Evolutionary conservation across 257 asterid genomes (phyloP).

Genomic region (Nicotiana otophora): DNA sequence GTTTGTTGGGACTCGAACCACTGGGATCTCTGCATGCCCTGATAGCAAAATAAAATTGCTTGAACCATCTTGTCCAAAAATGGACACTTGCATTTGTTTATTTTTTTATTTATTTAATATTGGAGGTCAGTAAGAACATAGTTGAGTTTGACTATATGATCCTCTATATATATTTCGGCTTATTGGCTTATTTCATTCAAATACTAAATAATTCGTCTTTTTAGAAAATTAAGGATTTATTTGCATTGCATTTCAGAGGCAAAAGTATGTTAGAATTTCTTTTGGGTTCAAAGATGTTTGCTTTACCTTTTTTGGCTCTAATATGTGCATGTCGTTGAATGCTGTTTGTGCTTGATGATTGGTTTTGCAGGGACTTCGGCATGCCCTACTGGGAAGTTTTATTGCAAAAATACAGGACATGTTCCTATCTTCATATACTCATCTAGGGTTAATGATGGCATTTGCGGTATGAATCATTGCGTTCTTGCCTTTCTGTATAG

Average conservation of each 20-base stretch:
- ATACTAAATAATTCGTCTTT: not conserved
- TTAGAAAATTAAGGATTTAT: not conserved
- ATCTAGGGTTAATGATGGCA: slow-evolving; percentile 90
- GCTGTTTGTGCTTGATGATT: slow-evolving; percentile 10
- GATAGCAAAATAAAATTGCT: not conserved
- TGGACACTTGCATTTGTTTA: not conserved
- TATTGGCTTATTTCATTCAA: not conserved
- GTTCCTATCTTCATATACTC: slow-evolving; percentile 57
- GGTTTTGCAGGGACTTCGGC: slow-evolving; percentile 87
- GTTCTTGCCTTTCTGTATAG: not conserved
- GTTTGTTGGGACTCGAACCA: not conserved
- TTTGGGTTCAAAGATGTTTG: not conserved
- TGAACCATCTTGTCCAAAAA: not conserved
- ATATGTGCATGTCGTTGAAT: not conserved
- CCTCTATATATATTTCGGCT: not conserved
- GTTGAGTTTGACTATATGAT: not conserved
- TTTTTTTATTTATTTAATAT: not conserved
- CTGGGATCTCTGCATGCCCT: not conserved
- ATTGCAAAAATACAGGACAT: slow-evolving; percentile 86
- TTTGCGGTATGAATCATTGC: slow-evolving; percentile 58
- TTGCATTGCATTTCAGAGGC: not conserved
- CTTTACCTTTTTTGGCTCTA: not conserved
- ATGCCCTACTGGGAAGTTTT: slow-evolving; percentile 81
- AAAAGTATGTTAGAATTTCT: not conserved
- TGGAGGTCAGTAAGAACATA: not conserved